Evolutionary conservation across 495 filamentous ascomycete genomes (phyloP).

Genomic region (Elasticomyces elasticus): DNA sequence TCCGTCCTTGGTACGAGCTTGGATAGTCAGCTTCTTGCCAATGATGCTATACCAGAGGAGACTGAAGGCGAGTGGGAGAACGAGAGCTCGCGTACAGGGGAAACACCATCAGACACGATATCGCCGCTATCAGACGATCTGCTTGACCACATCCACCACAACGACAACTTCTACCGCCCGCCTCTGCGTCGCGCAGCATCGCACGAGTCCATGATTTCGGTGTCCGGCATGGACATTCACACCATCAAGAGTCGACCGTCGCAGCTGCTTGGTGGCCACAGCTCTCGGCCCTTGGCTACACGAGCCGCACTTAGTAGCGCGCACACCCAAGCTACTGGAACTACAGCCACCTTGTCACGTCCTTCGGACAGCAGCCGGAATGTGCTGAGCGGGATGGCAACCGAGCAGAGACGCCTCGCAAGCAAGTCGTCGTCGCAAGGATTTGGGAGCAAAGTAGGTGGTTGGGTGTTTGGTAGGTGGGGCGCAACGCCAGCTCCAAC

Average conservation of each 20-base stretch:
- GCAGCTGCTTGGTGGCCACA: conserved; percentile 19
- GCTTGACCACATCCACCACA: conserved; percentile 12
- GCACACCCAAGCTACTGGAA: conserved; percentile 19
- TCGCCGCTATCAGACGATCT: conserved; percentile 7
- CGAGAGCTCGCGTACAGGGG: background rate
- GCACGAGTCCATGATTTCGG: conserved; percentile 33
- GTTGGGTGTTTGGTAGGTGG: conserved; percentile 33
- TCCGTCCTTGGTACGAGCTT: conserved; percentile 12
- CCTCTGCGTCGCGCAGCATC: conserved; percentile 30
- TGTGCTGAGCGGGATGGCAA: conserved; percentile 26
- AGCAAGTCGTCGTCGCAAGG: background rate
- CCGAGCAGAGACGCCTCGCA: conserved; percentile 18
- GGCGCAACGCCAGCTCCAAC: conserved; percentile 24
- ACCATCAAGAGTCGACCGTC: conserved; percentile 25
- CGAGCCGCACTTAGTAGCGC: conserved; percentile 26
- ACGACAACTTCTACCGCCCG: conserved; percentile 13
- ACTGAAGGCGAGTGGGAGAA: conserved; percentile 20
- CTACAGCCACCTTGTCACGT: conserved; percentile 13
- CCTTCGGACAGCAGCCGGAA: conserved; percentile 14
- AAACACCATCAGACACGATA: background rate
- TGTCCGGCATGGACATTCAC: conserved; percentile 34
- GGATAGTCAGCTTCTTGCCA: conserved; percentile 2
- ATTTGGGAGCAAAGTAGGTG: conserved; percentile 28
- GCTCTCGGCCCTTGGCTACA: conserved; percentile 13
- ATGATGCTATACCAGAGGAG: conserved; percentile 25